These are phyloP conservation scores for Sugiyamaella xylanicola DNA, from an alignment of 1,139 yeast genomes.

Conservation along the genomic window DNA sequence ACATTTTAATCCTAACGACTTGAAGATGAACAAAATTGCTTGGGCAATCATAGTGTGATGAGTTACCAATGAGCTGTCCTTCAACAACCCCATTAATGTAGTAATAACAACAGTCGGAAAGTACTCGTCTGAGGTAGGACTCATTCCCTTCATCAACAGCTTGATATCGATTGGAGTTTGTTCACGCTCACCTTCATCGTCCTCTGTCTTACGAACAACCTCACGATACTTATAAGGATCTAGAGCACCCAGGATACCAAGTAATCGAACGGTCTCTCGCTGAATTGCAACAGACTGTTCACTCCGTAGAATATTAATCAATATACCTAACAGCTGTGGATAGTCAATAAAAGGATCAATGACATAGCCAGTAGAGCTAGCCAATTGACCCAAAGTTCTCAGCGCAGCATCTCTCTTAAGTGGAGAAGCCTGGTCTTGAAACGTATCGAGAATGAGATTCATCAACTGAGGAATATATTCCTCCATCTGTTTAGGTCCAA, in stretches of 20 bases:
- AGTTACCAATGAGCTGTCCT: slow-evolving; percentile 79
- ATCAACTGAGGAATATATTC: slow-evolving; percentile 74
- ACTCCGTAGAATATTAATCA: slow-evolving; percentile 77
- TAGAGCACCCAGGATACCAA: slow-evolving; percentile 93
- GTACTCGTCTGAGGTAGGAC: slow-evolving; percentile 91
- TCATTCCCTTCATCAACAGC: slow-evolving; percentile 86
- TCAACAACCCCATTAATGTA: slow-evolving; percentile 76
- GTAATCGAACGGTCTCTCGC: slow-evolving; percentile 81
- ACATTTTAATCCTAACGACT: slow-evolving; percentile 83
- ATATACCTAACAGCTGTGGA: slow-evolving; percentile 81
- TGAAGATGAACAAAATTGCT: slow-evolving; percentile 88
- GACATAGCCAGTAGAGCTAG: slow-evolving; percentile 92
- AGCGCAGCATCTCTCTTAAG: slow-evolving; percentile 88
- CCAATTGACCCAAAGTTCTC: slow-evolving; percentile 81
- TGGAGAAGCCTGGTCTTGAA: slow-evolving; percentile 88
- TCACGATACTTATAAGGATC: slow-evolving; percentile 96
- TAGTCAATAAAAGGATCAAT: slow-evolving; percentile 90
- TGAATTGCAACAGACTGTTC: slow-evolving; percentile 74
- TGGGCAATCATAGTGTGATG: slow-evolving; percentile 92
- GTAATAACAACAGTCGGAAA: slow-evolving; percentile 94
- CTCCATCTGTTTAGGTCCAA: slow-evolving; percentile 82
- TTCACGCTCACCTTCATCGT: slow-evolving; percentile 66
- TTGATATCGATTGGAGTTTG: slow-evolving; percentile 91
- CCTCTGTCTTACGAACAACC: slow-evolving; percentile 70
- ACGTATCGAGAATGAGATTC: slow-evolving; percentile 84